Percentiles rank a stretch among this genome's conserved stretches.
Conservation (phyloP, 441 rosid genomes). For the Corymbia calophylla region DNA sequence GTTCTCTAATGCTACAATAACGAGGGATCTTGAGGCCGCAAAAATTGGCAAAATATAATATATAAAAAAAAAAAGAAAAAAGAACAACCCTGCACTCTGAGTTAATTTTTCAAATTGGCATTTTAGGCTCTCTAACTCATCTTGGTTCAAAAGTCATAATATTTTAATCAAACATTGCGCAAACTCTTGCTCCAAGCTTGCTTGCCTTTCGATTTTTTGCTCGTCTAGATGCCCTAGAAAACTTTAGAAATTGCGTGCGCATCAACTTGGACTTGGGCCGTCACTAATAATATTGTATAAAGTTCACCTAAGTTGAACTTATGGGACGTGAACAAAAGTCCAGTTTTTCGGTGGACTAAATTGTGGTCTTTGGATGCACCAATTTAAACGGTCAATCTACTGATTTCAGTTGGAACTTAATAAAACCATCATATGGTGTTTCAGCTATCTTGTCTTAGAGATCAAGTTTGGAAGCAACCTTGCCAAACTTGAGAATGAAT, state of each 20-base stretch:
- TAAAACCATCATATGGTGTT: not conserved
- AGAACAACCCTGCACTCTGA: no score
- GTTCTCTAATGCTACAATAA: no score
- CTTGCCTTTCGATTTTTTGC: no score
- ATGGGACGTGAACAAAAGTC: not conserved
- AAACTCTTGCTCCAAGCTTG: no score
- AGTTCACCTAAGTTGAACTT: not conserved
- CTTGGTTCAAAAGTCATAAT: no score
- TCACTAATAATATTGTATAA: fast-evolving
- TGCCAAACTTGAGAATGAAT: not conserved
- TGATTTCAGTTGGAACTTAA: not conserved
- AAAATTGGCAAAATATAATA: no score
- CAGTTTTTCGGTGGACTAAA: not conserved
- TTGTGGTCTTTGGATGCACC: not conserved
- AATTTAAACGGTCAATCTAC: not conserved
- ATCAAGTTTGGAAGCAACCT: not conserved
- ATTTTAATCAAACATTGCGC: no score
- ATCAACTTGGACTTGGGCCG: not conserved
- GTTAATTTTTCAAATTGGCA: no score
- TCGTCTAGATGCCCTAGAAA: no score
- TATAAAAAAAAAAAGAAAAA: no score
- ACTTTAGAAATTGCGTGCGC: not conserved
- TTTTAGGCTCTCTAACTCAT: no score
- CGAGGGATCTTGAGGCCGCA: no score
- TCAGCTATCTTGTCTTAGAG: not conserved